These are phyloP conservation scores for Halenospora varia DNA, from an alignment of 495 filamentous ascomycete species.

Conservation along the genomic window DNA sequence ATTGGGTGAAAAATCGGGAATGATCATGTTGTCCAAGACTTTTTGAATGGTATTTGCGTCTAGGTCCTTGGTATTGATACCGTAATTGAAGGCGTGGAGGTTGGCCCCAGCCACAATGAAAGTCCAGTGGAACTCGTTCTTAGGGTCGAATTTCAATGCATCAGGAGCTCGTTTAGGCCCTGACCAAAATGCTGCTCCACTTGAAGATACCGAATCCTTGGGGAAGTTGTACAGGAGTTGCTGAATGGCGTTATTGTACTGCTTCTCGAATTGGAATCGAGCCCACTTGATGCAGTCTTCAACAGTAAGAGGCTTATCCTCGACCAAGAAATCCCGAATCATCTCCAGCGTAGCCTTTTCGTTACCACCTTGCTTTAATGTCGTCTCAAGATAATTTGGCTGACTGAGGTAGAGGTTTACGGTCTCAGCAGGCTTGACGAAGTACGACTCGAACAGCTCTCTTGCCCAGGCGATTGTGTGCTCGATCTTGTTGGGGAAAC, in stretches of 20 bases:
- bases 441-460: slow-evolving; percentile 90
- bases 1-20: slow-evolving; percentile 92
- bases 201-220: slow-evolving; percentile 83
- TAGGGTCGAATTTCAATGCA: slow-evolving; percentile 79
- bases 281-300: slow-evolving; percentile 97
- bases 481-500: slow-evolving; percentile 98
- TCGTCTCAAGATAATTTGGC: slow-evolving; percentile 83
- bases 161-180: slow-evolving; percentile 97
- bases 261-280: slow-evolving; percentile 87
- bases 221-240: slow-evolving; percentile 98
- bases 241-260: slow-evolving; percentile 96
- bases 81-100: slow-evolving; percentile 97
- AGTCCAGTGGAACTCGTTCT: slow-evolving; percentile 77
- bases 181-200: slow-evolving; percentile 93
- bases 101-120: slow-evolving; percentile 88
- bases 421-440: slow-evolving; percentile 88
- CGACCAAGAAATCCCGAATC: slow-evolving; percentile 85
- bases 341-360: slow-evolving; percentile 94
- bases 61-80: slow-evolving; percentile 74
- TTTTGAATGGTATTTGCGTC: slow-evolving; percentile 65
- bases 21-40: slow-evolving; percentile 87
- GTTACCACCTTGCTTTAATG: slow-evolving; percentile 90
- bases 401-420: slow-evolving; percentile 93
- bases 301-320: slow-evolving; percentile 86
- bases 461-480: slow-evolving; percentile 99